phyloP scores from a whole-genome alignment of 768 basidiomycete genomes.

The Kwoniella shandongensis region DNA sequence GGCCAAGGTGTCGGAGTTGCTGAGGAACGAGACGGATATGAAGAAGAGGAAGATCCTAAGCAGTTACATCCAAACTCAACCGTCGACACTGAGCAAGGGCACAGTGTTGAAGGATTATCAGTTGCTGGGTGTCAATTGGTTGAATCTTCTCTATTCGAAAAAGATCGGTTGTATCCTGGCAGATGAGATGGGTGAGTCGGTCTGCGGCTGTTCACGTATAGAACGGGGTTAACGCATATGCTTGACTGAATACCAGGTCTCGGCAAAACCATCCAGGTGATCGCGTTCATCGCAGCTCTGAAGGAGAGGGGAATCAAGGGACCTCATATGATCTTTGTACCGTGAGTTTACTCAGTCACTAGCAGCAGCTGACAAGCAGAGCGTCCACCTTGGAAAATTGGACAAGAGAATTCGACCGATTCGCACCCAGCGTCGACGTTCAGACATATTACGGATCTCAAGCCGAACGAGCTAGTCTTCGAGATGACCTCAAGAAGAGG shows the following conservation, averaged over 20 bases:
- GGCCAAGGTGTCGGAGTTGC: conserved; percentile 48
- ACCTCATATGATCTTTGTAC: conserved; percentile 91
- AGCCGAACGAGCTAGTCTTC: conserved; percentile 72
- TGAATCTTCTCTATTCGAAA: conserved; percentile 77
- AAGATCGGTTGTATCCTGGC: conserved; percentile 91
- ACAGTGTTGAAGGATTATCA: conserved; percentile 94
- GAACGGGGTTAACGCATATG: neutral
- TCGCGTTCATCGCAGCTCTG: conserved; percentile 88
- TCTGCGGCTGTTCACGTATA: neutral
- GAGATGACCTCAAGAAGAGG: conserved; percentile 67
- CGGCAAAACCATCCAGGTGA: conserved; percentile 98
- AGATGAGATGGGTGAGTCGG: conserved; percentile 89
- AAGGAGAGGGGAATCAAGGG: conserved; percentile 75
- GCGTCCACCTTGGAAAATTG: conserved; percentile 98
- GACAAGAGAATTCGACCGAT: conserved; percentile 92
- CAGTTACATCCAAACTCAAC: conserved; percentile 73
- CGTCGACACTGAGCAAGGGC: conserved; percentile 64
- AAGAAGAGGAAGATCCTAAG: conserved; percentile 52
- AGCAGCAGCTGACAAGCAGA: conserved; percentile 55
- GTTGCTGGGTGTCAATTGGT: conserved; percentile 95
- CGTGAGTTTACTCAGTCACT: conserved; percentile 62
- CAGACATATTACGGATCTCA: conserved; percentile 94
- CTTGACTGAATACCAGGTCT: conserved; percentile 63
- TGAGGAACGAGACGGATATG: conserved; percentile 46
- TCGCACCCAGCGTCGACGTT: conserved; percentile 79